Percentiles rank a stretch among this genome's conserved stretches.
These are phyloP conservation scores for Odontarrhena argentea DNA, from an alignment of 345 rosid species.

Conservation along the genomic window DNA sequence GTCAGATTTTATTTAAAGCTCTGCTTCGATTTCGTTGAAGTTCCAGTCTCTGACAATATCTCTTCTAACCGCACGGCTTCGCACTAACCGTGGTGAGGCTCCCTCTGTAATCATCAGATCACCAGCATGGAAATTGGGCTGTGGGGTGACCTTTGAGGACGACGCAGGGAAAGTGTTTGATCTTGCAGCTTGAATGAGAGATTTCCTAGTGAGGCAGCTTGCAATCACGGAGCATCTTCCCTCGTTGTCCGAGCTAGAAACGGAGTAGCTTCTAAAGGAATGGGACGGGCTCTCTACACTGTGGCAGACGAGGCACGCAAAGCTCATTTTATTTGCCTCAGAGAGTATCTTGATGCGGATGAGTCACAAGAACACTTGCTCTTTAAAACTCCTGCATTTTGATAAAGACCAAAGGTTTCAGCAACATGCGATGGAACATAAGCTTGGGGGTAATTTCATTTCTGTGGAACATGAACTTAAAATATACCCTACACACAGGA, in stretches of 20 bases:
- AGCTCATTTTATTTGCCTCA: constrained; percentile 53
- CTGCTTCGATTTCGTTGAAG: constrained; percentile 62
- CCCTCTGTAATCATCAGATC: constrained; percentile 44
- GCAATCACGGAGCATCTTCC: constrained; percentile 79
- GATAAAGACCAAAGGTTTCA: constrained; percentile 2
- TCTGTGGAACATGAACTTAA: constrained; percentile 6
- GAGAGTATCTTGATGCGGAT: neutral
- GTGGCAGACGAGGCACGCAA: constrained; percentile 91
- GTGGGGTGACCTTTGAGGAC: constrained; percentile 90
- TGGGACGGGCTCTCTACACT: constrained; percentile 91
- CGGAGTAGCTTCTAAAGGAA: constrained; percentile 91
- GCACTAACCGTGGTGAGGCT: constrained; percentile 77
- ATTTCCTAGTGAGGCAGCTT: constrained; percentile 70
- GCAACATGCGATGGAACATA: neutral
- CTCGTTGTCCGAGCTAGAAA: constrained; percentile 88
- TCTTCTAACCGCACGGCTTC: constrained; percentile 88
- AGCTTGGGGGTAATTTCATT: neutral
- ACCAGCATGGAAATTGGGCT: constrained; percentile 51
- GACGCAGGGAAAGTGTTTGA: constrained; percentile 48
- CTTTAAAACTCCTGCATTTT: constrained; percentile 27
- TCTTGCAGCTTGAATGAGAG: constrained; percentile 66
- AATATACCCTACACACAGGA: neutral
- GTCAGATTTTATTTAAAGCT: constrained; percentile 45
- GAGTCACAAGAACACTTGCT: constrained; percentile 9
- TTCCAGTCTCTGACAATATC: constrained; percentile 98